Base-by-base conservation (phyloP, 2,329 filamentous ascomycete species). In the Acephala macrosclerotiorum region DNA sequence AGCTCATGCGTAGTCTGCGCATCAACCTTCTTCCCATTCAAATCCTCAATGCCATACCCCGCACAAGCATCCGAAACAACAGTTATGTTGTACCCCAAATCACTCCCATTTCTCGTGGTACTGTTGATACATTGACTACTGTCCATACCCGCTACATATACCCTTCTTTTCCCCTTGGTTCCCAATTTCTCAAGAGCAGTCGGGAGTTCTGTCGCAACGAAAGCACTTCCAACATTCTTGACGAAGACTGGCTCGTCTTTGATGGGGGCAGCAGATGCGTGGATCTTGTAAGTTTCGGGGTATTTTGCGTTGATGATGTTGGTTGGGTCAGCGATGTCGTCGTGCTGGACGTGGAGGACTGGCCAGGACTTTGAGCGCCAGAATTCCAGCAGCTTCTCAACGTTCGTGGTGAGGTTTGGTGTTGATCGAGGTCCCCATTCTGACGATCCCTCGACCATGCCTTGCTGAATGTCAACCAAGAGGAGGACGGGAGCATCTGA, bases 61-160 rank as follows among this genome's bases (percentile, higher is more conserved):
- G 70, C 69, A 66, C 69, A 72, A 3, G 71, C 70, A 66, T 74
- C 70, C 5, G 33, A 60, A 1, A 73, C 69, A 62, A 73, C 72
- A 8, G 68, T 49, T 38, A 74, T 67, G 3, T 68, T 53, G 36
- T 65, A 70, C 14, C 71, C 70, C 58, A 73, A 40, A 67, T 74
- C 72, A 5, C 38, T 58, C 4, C 66, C 72, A 64, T 68, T 64
- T 18, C 71, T 67, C 35, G 63, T 63, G 1, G 71, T 71, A 36
- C 57, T 71, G 61, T 70, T 72, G 5, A 74, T 40, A 56, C 72
- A 73, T 29, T 72, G 55, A 16, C 66, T 55, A 3, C 71, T 61
- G 67, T 72, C 70, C 69, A 74, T 71, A 0, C 72, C 72, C 22
- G 70, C 60, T 3, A 73, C 63, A 16, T 72, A 57, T 40, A 70